Conservation (phyloP, 2,329 filamentous ascomycete species). For the Clarireedia sp. region DNA sequence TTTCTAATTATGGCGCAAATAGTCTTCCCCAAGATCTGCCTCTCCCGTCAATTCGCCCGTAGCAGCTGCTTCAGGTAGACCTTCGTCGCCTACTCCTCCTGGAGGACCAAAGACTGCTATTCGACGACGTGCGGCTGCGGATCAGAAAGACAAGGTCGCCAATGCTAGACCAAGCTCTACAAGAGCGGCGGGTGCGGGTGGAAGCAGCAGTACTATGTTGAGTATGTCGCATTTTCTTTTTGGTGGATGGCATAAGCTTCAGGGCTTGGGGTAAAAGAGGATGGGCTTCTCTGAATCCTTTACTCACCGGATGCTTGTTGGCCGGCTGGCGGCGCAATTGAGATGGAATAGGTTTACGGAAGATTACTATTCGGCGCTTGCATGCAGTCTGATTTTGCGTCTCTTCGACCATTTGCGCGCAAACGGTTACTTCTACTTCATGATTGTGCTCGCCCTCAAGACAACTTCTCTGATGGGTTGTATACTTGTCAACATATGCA, state of each 20-base stretch:
- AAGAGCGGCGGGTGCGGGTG: constrained; percentile 84
- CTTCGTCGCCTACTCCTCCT: constrained; percentile 79
- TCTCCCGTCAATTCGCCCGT: constrained; percentile 48
- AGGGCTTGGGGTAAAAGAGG: no score
- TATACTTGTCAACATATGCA: neutral
- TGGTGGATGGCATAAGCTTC: neutral
- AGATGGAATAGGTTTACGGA: no score
- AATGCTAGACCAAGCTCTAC: constrained; percentile 91
- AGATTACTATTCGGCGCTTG: no score
- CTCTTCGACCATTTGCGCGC: no score
- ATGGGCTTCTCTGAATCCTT: no score
- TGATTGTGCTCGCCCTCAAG: neutral
- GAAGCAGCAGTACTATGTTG: constrained; percentile 97
- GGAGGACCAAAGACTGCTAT: constrained; percentile 94
- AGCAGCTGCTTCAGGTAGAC: constrained; percentile 50
- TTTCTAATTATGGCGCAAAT: neutral
- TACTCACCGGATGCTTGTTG: neutral
- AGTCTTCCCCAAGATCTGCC: constrained; percentile 36
- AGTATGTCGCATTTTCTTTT: constrained; percentile 49
- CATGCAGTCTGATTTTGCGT: no score
- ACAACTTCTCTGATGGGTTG: neutral
- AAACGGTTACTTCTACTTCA: no score
- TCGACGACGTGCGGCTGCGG: constrained; percentile 87
- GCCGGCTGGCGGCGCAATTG: neutral
- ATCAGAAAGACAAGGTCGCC: constrained; percentile 94